Conservation (phyloP, 75 land plant genomes). For the Chamaecyparis obtusa region DNA sequence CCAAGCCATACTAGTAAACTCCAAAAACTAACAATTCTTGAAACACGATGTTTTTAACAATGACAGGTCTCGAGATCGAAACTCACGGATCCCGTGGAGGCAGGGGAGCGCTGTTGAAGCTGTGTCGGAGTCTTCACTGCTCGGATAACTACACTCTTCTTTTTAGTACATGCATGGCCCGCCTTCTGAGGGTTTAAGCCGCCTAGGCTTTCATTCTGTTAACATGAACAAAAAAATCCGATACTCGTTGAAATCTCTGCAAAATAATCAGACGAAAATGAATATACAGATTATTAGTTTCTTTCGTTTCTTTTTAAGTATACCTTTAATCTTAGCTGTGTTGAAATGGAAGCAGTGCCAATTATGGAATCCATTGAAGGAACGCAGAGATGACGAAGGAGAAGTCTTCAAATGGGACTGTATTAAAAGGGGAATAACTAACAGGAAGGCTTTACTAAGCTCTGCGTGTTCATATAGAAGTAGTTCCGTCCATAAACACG, state of each 20-base stretch:
- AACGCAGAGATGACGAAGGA: background rate
- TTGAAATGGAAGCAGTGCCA: background rate
- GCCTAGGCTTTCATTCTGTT: background rate
- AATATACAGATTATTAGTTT: background rate
- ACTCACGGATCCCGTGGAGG: constrained; percentile 66
- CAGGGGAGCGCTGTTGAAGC: constrained; percentile 49
- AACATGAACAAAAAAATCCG: background rate
- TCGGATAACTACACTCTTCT: background rate
- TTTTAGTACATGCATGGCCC: background rate
- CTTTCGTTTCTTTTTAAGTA: no score
- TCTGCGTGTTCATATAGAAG: no score
- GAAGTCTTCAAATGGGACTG: background rate
- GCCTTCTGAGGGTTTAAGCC: background rate
- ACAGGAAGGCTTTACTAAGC: no score
- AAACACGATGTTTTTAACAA: background rate
- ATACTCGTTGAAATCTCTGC: background rate
- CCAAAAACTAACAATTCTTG: background rate
- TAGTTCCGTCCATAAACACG: no score
- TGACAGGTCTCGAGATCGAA: background rate
- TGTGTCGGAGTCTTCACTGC: constrained; percentile 58
- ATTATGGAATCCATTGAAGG: background rate
- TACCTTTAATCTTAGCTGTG: background rate
- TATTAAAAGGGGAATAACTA: no score
- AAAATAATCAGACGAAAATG: no score
- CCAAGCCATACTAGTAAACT: background rate